Conservation (phyloP, 495 filamentous ascomycete genomes). For the Hypoxylon fragiforme region DNA sequence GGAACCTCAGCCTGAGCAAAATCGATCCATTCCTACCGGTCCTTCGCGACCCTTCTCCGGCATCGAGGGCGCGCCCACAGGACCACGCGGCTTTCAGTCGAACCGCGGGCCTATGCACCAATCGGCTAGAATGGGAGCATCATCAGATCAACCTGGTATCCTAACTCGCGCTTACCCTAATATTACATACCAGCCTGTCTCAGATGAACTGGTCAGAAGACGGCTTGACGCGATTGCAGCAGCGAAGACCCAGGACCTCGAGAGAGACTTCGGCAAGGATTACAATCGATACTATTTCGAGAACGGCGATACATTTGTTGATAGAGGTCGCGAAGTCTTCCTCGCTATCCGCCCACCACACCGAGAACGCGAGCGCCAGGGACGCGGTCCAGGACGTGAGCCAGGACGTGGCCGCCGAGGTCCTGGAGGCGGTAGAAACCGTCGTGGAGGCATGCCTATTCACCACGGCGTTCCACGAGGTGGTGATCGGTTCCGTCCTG, state of each 20-base stretch:
- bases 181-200: constrained; percentile 52
- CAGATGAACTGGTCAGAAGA: constrained; percentile 56
- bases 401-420: constrained; percentile 31
- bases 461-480: constrained; percentile 38
- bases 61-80: constrained; percentile 48
- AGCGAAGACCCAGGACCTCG: constrained; percentile 52
- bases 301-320: constrained; percentile 68
- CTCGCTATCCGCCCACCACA: constrained; percentile 57
- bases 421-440: constrained; percentile 21
- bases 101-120: constrained; percentile 19
- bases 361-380: constrained; percentile 38
- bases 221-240: constrained; percentile 68
- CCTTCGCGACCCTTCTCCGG: constrained; percentile 42
- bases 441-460: constrained; percentile 29
- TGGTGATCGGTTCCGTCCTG: constrained; percentile 37
- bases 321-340: constrained; percentile 73
- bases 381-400: constrained; percentile 4
- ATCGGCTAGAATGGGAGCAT: constrained; percentile 11
- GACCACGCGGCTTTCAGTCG: constrained; percentile 38
- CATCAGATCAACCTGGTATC: constrained; percentile 10
- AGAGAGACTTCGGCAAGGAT: constrained; percentile 59
- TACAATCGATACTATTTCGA: constrained; percentile 81
- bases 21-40: constrained; percentile 42
- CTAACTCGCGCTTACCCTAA: constrained; percentile 42
- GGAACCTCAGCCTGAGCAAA: constrained; percentile 28